Percentiles rank a stretch among this genome's conserved stretches.
These are phyloP conservation scores for Calonectria honghensis DNA, from an alignment of 2,329 filamentous ascomycete genomes.

Conservation along the genomic window DNA sequence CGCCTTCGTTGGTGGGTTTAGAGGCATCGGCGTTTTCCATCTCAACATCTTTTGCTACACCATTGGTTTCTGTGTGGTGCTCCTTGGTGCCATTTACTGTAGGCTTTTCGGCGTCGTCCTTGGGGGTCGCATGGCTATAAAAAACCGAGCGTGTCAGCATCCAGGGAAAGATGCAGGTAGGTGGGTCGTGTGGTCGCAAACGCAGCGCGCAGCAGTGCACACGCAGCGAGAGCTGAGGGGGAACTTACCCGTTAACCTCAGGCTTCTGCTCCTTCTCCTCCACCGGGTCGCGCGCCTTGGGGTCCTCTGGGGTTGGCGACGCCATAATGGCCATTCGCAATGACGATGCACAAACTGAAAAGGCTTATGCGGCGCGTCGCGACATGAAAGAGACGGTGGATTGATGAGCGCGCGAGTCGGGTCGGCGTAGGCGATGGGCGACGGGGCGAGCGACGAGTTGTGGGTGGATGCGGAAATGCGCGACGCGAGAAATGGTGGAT, in stretches of 20 bases:
- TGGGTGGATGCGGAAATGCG: conserved; percentile 48
- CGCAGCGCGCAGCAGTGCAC: conserved; percentile 40
- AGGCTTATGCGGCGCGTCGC: conserved; percentile 56
- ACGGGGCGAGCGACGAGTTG: conserved; percentile 29
- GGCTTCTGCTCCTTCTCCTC: conserved; percentile 57
- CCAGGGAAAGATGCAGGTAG: conserved; percentile 31
- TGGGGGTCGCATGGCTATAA: conserved; percentile 55
- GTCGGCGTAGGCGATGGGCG: conserved; percentile 16
- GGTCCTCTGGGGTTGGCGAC: conserved; percentile 69
- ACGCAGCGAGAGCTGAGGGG: conserved; percentile 37
- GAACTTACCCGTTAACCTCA: conserved; percentile 63
- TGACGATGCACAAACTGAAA: conserved; percentile 54
- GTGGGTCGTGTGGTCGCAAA: conserved; percentile 25
- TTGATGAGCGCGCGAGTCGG: conserved; percentile 36
- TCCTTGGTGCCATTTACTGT: conserved; percentile 53
- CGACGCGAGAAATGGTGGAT: conserved; percentile 46
- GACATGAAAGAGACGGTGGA: conserved; percentile 60
- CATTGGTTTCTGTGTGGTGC: conserved; percentile 49
- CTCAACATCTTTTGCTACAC: conserved; percentile 51
- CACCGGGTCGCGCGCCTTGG: conserved; percentile 65
- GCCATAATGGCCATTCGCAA: conserved; percentile 73
- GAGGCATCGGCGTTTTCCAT: conserved; percentile 47
- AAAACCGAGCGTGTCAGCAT: conserved; percentile 51
- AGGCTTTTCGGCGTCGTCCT: conserved; percentile 50
- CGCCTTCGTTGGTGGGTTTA: conserved; percentile 41